Percentiles rank a stretch among this genome's conserved stretches.
phyloP scores from a whole-genome alignment of 805 yeast species.

The Wickerhamomyces hampshirensis region DNA sequence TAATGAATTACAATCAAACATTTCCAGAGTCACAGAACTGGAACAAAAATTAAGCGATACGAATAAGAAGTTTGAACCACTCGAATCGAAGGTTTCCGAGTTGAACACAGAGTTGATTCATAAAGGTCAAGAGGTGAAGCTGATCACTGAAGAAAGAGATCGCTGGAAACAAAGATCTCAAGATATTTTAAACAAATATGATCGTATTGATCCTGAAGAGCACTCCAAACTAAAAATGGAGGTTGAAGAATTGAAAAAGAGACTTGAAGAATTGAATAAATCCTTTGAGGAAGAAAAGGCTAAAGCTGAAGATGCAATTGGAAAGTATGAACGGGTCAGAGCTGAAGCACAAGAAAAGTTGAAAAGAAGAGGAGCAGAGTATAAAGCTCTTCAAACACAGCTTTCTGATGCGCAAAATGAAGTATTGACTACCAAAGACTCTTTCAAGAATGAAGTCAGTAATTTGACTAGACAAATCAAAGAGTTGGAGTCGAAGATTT shows the following conservation, averaged over 20 bases:
- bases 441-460: constrained; percentile 15
- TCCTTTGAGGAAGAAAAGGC: constrained; percentile 16
- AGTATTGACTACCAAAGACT: constrained; percentile 8
- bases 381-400: constrained; percentile 12
- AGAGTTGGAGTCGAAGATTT: constrained; percentile 9
- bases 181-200: constrained; percentile 40
- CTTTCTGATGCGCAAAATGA: constrained; percentile 18
- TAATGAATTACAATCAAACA: constrained; percentile 37
- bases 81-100: constrained; percentile 34
- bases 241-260: constrained; percentile 20
- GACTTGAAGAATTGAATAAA: constrained; percentile 21
- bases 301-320: constrained; percentile 17
- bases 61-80: constrained; percentile 37
- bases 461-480: constrained; percentile 11
- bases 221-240: constrained; percentile 32
- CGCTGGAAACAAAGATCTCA: constrained; percentile 53
- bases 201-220: constrained; percentile 44
- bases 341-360: constrained; percentile 27
- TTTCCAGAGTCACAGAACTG: constrained; percentile 31
- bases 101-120: constrained; percentile 40
- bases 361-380: constrained; percentile 20
- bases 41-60: constrained; percentile 33
- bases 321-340: constrained; percentile 17
- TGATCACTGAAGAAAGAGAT: constrained; percentile 49
- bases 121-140: constrained; percentile 43